Percentiles rank a stretch among this genome's conserved stretches.
phyloP scores from a whole-genome alignment of 2,329 filamentous ascomycete genomes.

The Talaromyces funiculosus region DNA sequence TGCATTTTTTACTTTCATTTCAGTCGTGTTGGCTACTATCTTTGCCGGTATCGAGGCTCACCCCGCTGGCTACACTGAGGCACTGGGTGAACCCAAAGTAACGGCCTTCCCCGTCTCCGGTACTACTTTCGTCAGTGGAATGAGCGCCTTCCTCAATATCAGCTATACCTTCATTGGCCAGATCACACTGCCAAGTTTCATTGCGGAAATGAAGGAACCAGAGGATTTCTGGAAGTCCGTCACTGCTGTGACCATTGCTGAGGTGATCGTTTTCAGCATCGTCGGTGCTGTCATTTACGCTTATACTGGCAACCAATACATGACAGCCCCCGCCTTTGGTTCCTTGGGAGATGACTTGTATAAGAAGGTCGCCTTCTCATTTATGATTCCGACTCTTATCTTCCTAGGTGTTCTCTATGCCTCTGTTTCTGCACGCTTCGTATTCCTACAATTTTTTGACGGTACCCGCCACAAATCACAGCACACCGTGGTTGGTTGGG shows the following conservation, averaged over 20 bases:
- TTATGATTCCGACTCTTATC: constrained; percentile 92
- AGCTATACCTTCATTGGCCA: constrained; percentile 95
- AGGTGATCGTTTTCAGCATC: constrained; percentile 78
- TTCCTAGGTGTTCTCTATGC: constrained; percentile 89
- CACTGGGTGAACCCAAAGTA: constrained; percentile 60
- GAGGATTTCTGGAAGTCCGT: constrained; percentile 89
- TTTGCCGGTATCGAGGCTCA: constrained; percentile 73
- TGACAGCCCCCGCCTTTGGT: constrained; percentile 80
- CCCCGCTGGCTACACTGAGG: constrained; percentile 60
- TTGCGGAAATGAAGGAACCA: constrained; percentile 80
- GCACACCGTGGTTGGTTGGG: constrained; percentile 79
- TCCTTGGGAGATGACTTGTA: constrained; percentile 67
- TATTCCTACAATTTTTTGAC: constrained; percentile 85
- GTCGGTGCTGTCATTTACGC: constrained; percentile 76
- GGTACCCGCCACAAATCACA: constrained; percentile 71
- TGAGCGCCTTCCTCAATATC: constrained; percentile 91
- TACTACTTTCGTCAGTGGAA: constrained; percentile 73
- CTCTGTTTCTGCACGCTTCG: constrained; percentile 79
- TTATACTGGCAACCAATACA: constrained; percentile 87
- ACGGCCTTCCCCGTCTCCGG: constrained; percentile 61
- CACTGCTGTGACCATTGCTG: constrained; percentile 82
- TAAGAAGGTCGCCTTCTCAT: constrained; percentile 85
- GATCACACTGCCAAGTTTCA: constrained; percentile 89
- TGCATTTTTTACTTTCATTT: constrained; percentile 83
- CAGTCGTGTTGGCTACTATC: constrained; percentile 74